Base-by-base conservation (phyloP, 1,139 yeast species). In the Lodderomyces jiufengensis region DNA sequence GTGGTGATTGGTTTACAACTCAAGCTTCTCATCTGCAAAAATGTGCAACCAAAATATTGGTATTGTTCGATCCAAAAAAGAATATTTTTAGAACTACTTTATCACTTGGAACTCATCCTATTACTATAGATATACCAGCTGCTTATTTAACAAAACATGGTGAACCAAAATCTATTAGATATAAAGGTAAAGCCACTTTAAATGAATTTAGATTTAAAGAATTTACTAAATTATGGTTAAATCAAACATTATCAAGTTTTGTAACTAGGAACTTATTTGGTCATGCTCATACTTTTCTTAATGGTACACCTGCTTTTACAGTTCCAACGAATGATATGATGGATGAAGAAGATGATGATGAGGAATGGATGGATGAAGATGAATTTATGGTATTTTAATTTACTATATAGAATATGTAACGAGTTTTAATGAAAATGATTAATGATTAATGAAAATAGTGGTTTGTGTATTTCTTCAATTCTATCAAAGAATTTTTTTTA, bases 81-180 rank as follows among this genome's bases (percentile, higher is more conserved):
- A 66, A 63, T 37, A 14, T 14, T n/a, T 58, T 75, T 12, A 61
- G 66, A 33, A 48, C 75, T n/a, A 51, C 57, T 36, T 52, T 68
- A 13, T 59, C 62, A 55, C 43, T 66, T 46, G 54, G 55, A 1
- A 43, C 42, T 9, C 57, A 54, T 44, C 69, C 55, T 29, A 57
- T 51, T 4, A 55, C 54, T 30, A 43, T 61, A 2, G 54, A 58
- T 24, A 58, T 75, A 16, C 67, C 73, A 11, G 84, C 85, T 0
- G 92, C 92, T 2, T 84, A 82, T 50, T 60, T 84, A 50, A 81
- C 85, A 33, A 63, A 68, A 5, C 87, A 82, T 53, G 94, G 94
- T 21, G 92, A 84, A 52, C 73, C 80, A 9, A 82, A 83, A 32
- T 62, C 67, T 8, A 71, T 70, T 16, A 65, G 76, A 6, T 61